Base-by-base conservation (phyloP, 148 eudicot genomes). In the Simmondsia chinensis region DNA sequence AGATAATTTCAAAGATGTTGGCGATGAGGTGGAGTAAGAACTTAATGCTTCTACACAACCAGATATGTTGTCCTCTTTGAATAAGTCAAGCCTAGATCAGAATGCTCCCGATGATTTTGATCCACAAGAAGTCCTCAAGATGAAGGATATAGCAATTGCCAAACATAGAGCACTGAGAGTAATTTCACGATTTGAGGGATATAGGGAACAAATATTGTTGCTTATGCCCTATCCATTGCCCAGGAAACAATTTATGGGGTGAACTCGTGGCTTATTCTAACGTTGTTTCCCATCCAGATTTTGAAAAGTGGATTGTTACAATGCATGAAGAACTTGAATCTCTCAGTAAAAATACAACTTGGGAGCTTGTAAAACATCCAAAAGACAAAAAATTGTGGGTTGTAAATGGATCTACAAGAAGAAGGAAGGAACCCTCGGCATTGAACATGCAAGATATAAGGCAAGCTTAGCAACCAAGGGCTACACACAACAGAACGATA, bases 241-340 rank as follows among this genome's bases (percentile, higher is more conserved):
- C 7, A 57, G 1, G 48, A 43, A 24, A 21, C 2, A 6, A 35
- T 6, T 11, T 9, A 20, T 2, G 4, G 2, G 5, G 12, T 1
- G 31, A 46, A 2, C 37, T 17, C 0, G 4, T 1, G 1, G 26
- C 21, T 0, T 56, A 34, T 46, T 11, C 3, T 6, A 21, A 46
- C 2, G 52, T 38, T 2, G 9, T 46, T 2, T 11, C 22, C 0
- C 1, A 22, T 14, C 1, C 10, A 1, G 36, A 47, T 2, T 46
- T 10, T 0, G 9, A 6, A 0, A 6, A 38, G 3, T 57, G 46
- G 33, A 1, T 10, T 1, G 18, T 9, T 12, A 8, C 46, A 3
- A 47, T n/a, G n/a, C n/a, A n/a, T n/a, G 63, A 58, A 16, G 33
- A 48, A 13, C 31, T 39, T 6, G 34, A 39, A 5, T 39, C 40